A percentile compares a stretch with the other conserved stretches of the same genome.
phyloP scores from a whole-genome alignment of 768 basidiomycete genomes.

The Plicaturopsis crispa region DNA sequence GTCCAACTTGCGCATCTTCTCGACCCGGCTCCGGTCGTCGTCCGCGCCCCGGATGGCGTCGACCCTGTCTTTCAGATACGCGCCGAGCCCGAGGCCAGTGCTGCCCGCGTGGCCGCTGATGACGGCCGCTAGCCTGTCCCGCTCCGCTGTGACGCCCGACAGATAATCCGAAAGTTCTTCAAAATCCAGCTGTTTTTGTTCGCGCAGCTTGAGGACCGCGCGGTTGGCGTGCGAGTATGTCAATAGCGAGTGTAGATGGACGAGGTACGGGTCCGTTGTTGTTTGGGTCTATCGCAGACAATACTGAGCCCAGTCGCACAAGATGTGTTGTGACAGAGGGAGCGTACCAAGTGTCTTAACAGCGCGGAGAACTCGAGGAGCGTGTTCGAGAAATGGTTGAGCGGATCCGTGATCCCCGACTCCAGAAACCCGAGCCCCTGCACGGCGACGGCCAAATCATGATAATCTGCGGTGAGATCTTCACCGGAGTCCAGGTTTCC shows the following conservation, averaged over 20 bases:
- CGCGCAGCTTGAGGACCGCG: slow-evolving; percentile 89
- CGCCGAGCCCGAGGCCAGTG: slow-evolving; percentile 75
- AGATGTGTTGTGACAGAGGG: neutral
- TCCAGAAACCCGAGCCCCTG: slow-evolving; percentile 98
- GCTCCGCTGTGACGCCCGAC: slow-evolving; percentile 85
- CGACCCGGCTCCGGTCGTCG: slow-evolving; percentile 87
- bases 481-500: slow-evolving; percentile 70
- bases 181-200: slow-evolving; percentile 98
- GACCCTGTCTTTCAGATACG: slow-evolving; percentile 88
- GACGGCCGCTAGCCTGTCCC: slow-evolving; percentile 86
- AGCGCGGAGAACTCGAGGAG: slow-evolving; percentile 91
- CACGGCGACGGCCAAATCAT: slow-evolving; percentile 92
- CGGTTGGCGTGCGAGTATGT: slow-evolving; percentile 92
- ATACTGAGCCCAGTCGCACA: too few species aligned
- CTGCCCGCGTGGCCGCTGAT: slow-evolving; percentile 85
- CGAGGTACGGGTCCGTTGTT: slow-evolving; percentile 87
- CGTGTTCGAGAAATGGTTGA: slow-evolving; percentile 96
- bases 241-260: slow-evolving; percentile 86
- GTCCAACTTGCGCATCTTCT: slow-evolving; percentile 91
- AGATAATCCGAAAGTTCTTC: slow-evolving; percentile 96
- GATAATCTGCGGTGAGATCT: slow-evolving; percentile 97
- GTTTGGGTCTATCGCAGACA: slow-evolving; percentile 59
- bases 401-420: slow-evolving; percentile 94
- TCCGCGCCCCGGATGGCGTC: slow-evolving; percentile 90
- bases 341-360: slow-evolving; percentile 69